Conservation (phyloP, 1,284 basidiomycete species). For the Tylopilus orsonianus region DNA sequence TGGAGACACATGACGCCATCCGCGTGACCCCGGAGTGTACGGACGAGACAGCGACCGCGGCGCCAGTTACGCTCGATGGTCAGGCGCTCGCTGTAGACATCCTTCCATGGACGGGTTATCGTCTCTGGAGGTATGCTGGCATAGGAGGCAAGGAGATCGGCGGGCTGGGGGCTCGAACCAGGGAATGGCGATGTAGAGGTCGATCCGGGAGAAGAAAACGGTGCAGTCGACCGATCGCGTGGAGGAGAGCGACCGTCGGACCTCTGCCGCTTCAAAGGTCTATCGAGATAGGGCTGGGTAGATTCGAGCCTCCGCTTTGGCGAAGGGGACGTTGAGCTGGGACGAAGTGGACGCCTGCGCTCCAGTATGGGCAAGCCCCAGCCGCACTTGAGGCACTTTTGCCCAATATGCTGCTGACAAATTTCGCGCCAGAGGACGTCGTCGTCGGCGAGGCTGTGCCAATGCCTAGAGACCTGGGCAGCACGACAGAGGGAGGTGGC, state of each 20-base stretch:
- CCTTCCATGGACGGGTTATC: constrained; percentile 92
- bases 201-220: constrained; percentile 11
- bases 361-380: constrained; percentile 96
- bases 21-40: constrained; percentile 88
- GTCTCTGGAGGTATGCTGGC: constrained; percentile 14
- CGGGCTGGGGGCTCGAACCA: constrained; percentile 13
- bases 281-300: constrained; percentile 19
- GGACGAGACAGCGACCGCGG: constrained; percentile 83
- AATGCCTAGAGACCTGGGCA: constrained; percentile 87
- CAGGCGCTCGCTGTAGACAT: constrained; percentile 97
- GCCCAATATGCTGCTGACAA: constrained; percentile 98
- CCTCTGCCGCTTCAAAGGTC: constrained; percentile 55
- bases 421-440: constrained; percentile 96
- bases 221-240: not conserved
- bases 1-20: constrained; percentile 98
- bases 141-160: constrained; percentile 18
- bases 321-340: constrained; percentile 36
- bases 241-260: constrained; percentile 27
- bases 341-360: constrained; percentile 54
- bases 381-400: constrained; percentile 96
- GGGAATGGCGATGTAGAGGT: constrained; percentile 17
- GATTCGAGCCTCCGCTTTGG: constrained; percentile 43
- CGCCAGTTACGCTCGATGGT: constrained; percentile 98
- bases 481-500: constrained; percentile 95
- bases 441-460: constrained; percentile 93